Conservation (phyloP, 2,329 filamentous ascomycete species). For the Madurella fahalii region DNA sequence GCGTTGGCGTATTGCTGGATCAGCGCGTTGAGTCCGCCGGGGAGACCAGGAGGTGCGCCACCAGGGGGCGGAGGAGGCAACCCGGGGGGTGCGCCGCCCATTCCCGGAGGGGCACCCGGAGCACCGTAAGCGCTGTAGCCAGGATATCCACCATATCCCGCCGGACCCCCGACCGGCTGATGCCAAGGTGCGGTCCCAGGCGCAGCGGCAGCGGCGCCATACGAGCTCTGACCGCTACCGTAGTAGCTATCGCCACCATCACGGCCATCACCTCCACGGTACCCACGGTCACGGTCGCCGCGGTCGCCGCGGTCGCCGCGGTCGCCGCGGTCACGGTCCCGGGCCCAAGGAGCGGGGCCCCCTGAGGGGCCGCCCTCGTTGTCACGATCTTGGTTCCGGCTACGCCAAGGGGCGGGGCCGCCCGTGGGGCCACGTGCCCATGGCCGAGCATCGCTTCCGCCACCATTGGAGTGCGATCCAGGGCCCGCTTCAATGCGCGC, state of each 20-base stretch:
- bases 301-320: constrained; percentile 49
- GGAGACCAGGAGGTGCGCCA: constrained; percentile 48
- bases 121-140: constrained; percentile 49
- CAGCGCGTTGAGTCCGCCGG: constrained; percentile 58
- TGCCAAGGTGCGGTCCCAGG: constrained; percentile 54
- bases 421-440: constrained; percentile 87
- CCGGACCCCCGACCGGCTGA: constrained; percentile 42
- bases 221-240: constrained; percentile 11
- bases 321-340: constrained; percentile 38
- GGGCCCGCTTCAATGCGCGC: constrained; percentile 85
- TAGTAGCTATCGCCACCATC: constrained; percentile 18
- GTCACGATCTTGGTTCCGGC: constrained; percentile 50
- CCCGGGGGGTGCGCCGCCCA: constrained; percentile 39
- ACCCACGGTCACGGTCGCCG: constrained; percentile 40
- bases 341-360: constrained; percentile 57
- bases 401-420: constrained; percentile 76
- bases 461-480: constrained; percentile 41
- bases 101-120: constrained; percentile 52
- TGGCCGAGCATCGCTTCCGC: constrained; percentile 63
- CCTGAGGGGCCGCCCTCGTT: constrained; percentile 41
- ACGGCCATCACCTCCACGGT: constrained; percentile 44
- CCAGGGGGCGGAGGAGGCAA: constrained; percentile 29
- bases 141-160: constrained; percentile 56
- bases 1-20: constrained; percentile 56
- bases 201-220: constrained; percentile 24